These are phyloP conservation scores for Castanospermum australe DNA, from an alignment of 306 rosid species.

Conservation along the genomic window DNA sequence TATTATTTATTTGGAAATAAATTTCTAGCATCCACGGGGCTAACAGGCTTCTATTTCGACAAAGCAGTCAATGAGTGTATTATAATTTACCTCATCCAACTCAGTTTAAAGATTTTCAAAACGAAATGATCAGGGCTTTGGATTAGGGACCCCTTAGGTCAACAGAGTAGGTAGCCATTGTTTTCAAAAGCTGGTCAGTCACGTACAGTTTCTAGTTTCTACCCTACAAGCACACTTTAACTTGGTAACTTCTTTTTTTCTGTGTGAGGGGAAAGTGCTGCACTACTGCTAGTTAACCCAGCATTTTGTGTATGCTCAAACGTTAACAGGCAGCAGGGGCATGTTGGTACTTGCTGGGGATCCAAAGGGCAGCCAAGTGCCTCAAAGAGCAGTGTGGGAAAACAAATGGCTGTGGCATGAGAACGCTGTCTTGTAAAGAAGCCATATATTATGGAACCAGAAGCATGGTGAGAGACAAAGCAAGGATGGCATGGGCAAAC, in stretches of 20 bases:
- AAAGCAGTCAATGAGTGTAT: not conserved
- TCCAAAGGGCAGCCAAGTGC: slow-evolving; percentile 81
- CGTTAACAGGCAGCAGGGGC: slow-evolving; percentile 99
- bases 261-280: not conserved
- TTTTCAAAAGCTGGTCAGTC: no score
- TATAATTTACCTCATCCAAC: not conserved
- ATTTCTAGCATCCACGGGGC: not conserved
- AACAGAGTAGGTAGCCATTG: not conserved
- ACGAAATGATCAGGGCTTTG: not conserved
- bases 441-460: slow-evolving; percentile 64
- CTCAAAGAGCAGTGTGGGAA: slow-evolving; percentile 62
- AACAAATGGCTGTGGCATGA: slow-evolving; percentile 46
- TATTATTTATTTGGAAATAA: not conserved
- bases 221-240: not conserved
- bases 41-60: not conserved
- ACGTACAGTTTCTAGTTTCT: no score
- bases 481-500: slow-evolving; percentile 63
- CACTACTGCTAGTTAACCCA: not conserved
- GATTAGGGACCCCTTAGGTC: not conserved
- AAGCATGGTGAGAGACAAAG: slow-evolving; percentile 40
- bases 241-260: not conserved
- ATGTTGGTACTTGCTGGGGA: slow-evolving; percentile 93
- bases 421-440: slow-evolving; percentile 59
- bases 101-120: not conserved
- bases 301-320: not conserved